Evolutionary conservation across 1,139 yeast species (phyloP), one percentile per base, ranked within the genome.

Genomic region (Suhomyces bokatorum): DNA sequence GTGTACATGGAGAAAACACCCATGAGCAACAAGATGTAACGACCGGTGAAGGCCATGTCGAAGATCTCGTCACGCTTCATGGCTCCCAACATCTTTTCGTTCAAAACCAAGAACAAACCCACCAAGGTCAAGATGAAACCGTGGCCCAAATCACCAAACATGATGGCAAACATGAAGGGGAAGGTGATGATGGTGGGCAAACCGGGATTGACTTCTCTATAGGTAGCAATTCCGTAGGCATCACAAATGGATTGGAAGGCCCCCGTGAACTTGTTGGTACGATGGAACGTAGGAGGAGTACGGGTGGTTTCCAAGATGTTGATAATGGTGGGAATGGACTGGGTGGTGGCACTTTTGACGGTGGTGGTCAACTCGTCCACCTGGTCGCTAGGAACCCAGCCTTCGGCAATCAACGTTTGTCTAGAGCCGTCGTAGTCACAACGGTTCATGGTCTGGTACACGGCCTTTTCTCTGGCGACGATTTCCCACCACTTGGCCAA

Each of bases 71-170:
- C 93, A 57, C 87, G 74, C 57, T 83, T 81, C 78, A 83, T 77
- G 24, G 69, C 70, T 24, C 74, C 78, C 39, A 86, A 71, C 46
- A 73, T 70, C 54, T 73, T 78, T 59, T 86, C 93, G 57, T 81
- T 80, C 43, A 76, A 56, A 7, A 86, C 89, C 53, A 86, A 67
- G 16, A 70, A 60, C 33, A 73, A 62, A 1, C 88, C 90, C 28
- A 84, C 83, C 50, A 83, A 65, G 39, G 80, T 66, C 57, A 86
- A 67, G 46, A 86, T 74, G 51, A 85, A 73, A 4, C 95, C 95
- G 63, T 86, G 95, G 22, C 95, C 95, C 50, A 85, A 65, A 67
- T 86, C 95, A 74, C 95, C 95, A 70, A 86, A 86, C 95, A 86
- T 86, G 54, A 86, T 81, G 30, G 95, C 91, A 67, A 86, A 86